Conservation (phyloP, 306 rosid genomes). For the Amphicarpaea edgeworthii region DNA sequence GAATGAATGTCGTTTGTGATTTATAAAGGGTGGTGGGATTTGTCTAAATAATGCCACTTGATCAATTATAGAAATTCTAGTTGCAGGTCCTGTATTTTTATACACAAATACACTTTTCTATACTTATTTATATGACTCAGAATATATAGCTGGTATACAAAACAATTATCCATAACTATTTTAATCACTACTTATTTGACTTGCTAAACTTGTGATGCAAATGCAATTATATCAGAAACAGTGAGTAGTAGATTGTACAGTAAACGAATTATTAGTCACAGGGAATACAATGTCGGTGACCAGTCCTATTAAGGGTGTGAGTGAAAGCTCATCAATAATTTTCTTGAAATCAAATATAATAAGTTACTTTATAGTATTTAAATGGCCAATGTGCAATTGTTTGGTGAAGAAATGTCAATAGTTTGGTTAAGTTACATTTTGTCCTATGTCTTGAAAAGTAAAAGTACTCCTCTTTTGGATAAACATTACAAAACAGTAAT, state of each 20-base stretch:
- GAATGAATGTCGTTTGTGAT: background rate
- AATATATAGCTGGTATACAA: too few relatives aligned
- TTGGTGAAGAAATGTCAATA: background rate
- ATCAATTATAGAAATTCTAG: background rate
- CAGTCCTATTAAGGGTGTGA: background rate
- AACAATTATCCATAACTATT: background rate
- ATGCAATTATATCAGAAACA: background rate
- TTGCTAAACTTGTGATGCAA: background rate
- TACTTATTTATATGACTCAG: background rate
- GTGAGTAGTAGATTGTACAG: background rate
- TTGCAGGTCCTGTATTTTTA: background rate
- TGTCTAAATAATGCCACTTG: background rate
- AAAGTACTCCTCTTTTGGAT: constrained; percentile 7
- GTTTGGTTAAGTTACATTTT: constrained; percentile 14
- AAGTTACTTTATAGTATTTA: background rate
- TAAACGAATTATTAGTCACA: background rate
- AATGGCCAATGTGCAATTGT: background rate
- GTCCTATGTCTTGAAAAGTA: background rate
- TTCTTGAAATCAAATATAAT: background rate
- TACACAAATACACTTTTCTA: background rate
- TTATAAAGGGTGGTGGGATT: background rate
- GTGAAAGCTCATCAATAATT: background rate
- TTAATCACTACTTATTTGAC: too few relatives aligned
- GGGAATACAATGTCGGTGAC: background rate
- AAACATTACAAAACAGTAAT: background rate